These are phyloP conservation scores for Corchorus capsularis DNA, from an alignment of 345 rosid species.

Conservation along the genomic window DNA sequence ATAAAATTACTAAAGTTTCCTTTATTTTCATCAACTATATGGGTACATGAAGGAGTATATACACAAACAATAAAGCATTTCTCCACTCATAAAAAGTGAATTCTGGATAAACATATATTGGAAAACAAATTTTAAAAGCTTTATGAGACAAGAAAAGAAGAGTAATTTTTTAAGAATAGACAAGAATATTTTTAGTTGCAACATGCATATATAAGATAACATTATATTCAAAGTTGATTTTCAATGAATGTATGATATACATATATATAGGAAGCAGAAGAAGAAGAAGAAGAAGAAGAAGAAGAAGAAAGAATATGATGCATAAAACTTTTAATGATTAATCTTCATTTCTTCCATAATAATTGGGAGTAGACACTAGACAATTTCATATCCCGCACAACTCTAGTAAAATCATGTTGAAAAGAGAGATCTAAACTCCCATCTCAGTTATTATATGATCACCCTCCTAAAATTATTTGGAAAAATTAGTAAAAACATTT, in stretches of 20 bases:
- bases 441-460: not conserved
- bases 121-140: constrained; percentile 22
- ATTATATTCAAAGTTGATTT: constrained; percentile 8
- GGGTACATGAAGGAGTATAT: not conserved
- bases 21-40: constrained; percentile 12
- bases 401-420: not conserved
- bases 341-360: not conserved
- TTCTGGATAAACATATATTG: not conserved
- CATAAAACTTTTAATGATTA: not conserved
- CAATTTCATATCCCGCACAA: not conserved
- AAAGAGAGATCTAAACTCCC: constrained; percentile 9
- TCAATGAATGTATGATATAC: not conserved
- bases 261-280: not conserved
- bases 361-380: not conserved
- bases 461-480: not conserved
- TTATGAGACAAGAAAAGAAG: constrained; percentile 20
- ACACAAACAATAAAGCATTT: constrained; percentile 12
- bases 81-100: constrained; percentile 27
- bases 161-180: constrained; percentile 10
- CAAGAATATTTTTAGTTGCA: constrained; percentile 12
- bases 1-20: constrained; percentile 8
- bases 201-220: constrained; percentile 8
- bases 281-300: not conserved
- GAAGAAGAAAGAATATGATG: not conserved
- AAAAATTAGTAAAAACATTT: not conserved